phyloP scores from a whole-genome alignment of 345 rosid genomes.

The Iberis pinnata region DNA sequence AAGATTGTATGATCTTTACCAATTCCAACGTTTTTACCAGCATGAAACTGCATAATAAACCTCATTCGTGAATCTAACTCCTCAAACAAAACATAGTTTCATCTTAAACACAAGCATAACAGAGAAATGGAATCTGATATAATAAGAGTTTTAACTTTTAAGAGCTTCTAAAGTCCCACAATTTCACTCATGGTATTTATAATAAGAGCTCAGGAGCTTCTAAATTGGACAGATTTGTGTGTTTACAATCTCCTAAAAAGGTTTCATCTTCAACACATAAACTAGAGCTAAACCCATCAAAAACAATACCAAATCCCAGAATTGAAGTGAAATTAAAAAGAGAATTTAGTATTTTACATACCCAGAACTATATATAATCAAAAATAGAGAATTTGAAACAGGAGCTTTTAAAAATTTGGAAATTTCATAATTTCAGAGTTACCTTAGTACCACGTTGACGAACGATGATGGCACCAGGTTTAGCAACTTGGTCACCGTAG shows the following conservation, averaged over 20 bases:
- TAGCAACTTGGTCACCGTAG: constrained; percentile 82
- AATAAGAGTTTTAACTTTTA: background rate
- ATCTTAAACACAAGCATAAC: background rate
- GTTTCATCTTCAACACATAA: background rate
- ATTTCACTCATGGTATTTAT: too few relatives aligned
- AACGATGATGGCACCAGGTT: constrained; percentile 90
- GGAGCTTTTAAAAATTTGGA: background rate
- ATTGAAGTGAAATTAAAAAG: background rate
- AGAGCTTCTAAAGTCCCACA: background rate
- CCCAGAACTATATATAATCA: too few relatives aligned
- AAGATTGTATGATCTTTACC: constrained; percentile 86
- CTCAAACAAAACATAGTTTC: background rate
- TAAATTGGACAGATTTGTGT: too few relatives aligned
- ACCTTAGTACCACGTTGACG: constrained; percentile 99
- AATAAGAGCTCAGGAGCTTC: too few relatives aligned
- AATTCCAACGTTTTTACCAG: constrained; percentile 88
- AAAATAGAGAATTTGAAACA: too few relatives aligned
- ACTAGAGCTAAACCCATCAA: too few relatives aligned
- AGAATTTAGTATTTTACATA: background rate
- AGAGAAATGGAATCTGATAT: background rate
- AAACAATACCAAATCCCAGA: background rate
- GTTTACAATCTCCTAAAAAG: too few relatives aligned
- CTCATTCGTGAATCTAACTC: background rate
- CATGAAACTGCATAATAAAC: constrained; percentile 56
- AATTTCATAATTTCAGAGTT: background rate